Evolutionary conservation across 305 asterid genomes (phyloP).

Genomic region (Rubia occidens): DNA sequence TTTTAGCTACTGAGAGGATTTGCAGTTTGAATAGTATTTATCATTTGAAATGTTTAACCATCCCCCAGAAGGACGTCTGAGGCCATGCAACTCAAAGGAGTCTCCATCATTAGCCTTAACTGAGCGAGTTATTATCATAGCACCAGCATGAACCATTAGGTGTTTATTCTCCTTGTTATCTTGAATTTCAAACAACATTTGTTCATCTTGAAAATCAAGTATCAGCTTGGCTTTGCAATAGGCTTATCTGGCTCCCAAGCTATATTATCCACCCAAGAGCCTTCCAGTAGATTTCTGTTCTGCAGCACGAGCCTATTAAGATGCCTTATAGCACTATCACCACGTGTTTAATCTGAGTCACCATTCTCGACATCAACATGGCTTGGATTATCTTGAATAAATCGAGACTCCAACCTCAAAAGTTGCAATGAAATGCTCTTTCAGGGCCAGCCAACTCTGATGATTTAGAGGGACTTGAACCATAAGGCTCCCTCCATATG

Average conservation of each 20-base stretch:
- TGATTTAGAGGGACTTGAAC: slow-evolving; percentile 28
- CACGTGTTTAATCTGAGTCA: slow-evolving; percentile 32
- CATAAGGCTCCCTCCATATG: slow-evolving; percentile 64
- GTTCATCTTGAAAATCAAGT: slow-evolving; percentile 91
- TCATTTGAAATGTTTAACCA: slow-evolving; percentile 92
- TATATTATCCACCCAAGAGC: slow-evolving; percentile 80
- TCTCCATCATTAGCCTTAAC: slow-evolving; percentile 48
- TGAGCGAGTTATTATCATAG: slow-evolving; percentile 75
- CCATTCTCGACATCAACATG: slow-evolving; percentile 36
- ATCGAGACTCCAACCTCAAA: slow-evolving; percentile 65
- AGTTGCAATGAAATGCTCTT: slow-evolving; percentile 66
- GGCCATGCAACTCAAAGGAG: slow-evolving; percentile 54
- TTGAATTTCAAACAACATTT: slow-evolving; percentile 91
- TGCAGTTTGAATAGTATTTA: slow-evolving; percentile 80
- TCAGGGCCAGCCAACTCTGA: slow-evolving; percentile 22
- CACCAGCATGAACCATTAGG: slow-evolving; percentile 82
- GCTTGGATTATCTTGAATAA: slow-evolving; percentile 29
- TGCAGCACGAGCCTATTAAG: slow-evolving; percentile 63
- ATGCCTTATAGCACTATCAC: slow-evolving; percentile 50
- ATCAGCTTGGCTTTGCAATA: slow-evolving; percentile 63
- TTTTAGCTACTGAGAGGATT: slow-evolving; percentile 88
- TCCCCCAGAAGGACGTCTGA: slow-evolving; percentile 54
- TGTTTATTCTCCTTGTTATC: slow-evolving; percentile 57
- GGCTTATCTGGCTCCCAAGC: slow-evolving; percentile 75
- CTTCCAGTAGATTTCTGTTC: slow-evolving; percentile 69